These are phyloP conservation scores for Viridothelium virens DNA, from an alignment of 495 filamentous ascomycete species.

Conservation along the genomic window DNA sequence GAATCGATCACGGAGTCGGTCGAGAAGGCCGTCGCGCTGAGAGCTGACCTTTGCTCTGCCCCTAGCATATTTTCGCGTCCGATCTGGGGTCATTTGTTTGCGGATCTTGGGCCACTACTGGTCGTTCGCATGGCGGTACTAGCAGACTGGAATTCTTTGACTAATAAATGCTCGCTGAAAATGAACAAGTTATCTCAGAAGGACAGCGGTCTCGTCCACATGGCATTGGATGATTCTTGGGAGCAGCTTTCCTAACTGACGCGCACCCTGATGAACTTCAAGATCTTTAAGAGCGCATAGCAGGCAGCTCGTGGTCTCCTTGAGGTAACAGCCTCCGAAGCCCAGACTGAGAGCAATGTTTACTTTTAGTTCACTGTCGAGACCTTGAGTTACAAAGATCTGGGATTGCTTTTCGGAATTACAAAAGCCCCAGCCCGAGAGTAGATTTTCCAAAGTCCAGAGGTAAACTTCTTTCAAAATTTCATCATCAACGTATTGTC, in stretches of 20 bases:
- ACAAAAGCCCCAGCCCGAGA: background rate
- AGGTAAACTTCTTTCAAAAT: background rate
- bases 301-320: background rate
- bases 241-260: no score
- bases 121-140: no score
- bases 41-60: background rate
- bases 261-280: background rate
- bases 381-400: background rate
- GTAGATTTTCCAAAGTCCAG: background rate
- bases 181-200: no score
- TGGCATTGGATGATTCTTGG: no score
- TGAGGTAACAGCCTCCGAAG: background rate
- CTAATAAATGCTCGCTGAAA: no score
- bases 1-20: conserved; percentile 9
- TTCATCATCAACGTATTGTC: background rate
- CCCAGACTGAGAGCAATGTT: background rate
- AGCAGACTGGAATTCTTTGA: no score
- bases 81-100: background rate
- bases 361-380: background rate
- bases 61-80: background rate
- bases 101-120: background rate
- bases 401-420: background rate
- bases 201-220: no score
- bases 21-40: background rate
- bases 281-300: background rate